A percentile compares a stretch with the other conserved stretches of the same genome.
These are phyloP conservation scores for Paratinospora sagittata DNA, from an alignment of 164 flowering plant genomes.

Conservation along the genomic window DNA sequence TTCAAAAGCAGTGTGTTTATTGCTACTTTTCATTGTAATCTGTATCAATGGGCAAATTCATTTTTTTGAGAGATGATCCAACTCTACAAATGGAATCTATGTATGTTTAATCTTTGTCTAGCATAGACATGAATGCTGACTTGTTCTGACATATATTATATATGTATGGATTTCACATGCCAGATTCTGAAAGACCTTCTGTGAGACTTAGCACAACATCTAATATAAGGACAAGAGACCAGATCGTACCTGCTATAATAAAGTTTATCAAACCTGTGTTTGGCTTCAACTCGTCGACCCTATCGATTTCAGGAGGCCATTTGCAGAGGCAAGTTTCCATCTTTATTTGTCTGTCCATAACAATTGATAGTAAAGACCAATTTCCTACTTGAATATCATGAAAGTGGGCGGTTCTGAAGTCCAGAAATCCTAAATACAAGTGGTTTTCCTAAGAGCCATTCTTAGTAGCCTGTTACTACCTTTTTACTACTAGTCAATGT, in stretches of 20 bases:
- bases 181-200: slow-evolving; percentile 70
- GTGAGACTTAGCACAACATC: slow-evolving; percentile 72
- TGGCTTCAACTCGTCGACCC: slow-evolving; percentile 66
- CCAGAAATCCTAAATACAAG: neutral
- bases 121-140: neutral
- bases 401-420: too few species aligned
- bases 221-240: slow-evolving; percentile 53
- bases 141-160: slow-evolving; percentile 10
- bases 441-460: neutral
- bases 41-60: neutral
- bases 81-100: neutral
- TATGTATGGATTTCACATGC: slow-evolving; percentile 7
- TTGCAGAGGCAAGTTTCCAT: slow-evolving; percentile 48
- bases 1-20: neutral
- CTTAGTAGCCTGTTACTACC: neutral
- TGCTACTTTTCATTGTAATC: neutral
- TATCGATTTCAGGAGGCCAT: slow-evolving; percentile 72
- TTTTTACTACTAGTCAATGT: neutral
- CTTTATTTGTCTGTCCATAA: too few species aligned
- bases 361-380: too few species aligned
- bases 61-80: neutral
- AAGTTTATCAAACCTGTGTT: slow-evolving; percentile 79
- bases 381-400: too few species aligned
- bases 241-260: slow-evolving; percentile 39
- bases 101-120: neutral